Evolutionary conservation across 2,329 filamentous ascomycete species (phyloP), one percentile per base, ranked within the genome.

Genomic region (Rhynchosporium secalis): DNA sequence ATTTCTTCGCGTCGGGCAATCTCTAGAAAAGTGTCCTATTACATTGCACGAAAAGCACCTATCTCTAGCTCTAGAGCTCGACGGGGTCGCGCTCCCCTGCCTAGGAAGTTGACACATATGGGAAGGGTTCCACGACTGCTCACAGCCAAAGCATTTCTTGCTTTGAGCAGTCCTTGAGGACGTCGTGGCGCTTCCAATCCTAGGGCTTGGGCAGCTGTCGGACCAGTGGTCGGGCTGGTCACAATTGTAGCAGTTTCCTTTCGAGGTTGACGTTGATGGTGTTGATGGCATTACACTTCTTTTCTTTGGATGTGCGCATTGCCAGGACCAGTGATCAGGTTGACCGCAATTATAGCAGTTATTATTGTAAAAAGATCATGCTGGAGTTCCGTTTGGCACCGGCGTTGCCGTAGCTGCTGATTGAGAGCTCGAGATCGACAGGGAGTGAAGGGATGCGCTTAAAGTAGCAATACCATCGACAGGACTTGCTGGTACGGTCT

Each of bases 351-450:
- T 48, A 31, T 13, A 48, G n/a, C 46, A 48, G 28, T 9, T n/a
- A 10, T 28, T 15, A 20, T 8, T 48, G 20, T n/a, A 48, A 47
- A 12, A 28, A 48, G 46, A 48, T n/a, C 46, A 7, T 48, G 46
- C 46, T 10, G 49, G 49, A 9, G 58, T 60, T 47, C 48, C 45
- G 29, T 60, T 60, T 60, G 12, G 12, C 41, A 38, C 41, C 36
- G 29, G 28, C 48, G 12, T 54, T 55, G 49, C 58, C 58, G 49
- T 43, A 43, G 2, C 49, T 48, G 48, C 31, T 20, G 9, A 12
- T 60, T 26, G 58, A 60, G 49, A 60, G 58, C 38, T 55, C 49
- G 58, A 60, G 55, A 60, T 13, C 48, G 58, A 54, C 45, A 60
- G 33, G 26, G 36, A 54, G 49, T 45, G 47, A 55, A 60, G 47